These are phyloP conservation scores for Claviceps fusiformis DNA, from an alignment of 2,329 filamentous ascomycete species.

Conservation along the genomic window DNA sequence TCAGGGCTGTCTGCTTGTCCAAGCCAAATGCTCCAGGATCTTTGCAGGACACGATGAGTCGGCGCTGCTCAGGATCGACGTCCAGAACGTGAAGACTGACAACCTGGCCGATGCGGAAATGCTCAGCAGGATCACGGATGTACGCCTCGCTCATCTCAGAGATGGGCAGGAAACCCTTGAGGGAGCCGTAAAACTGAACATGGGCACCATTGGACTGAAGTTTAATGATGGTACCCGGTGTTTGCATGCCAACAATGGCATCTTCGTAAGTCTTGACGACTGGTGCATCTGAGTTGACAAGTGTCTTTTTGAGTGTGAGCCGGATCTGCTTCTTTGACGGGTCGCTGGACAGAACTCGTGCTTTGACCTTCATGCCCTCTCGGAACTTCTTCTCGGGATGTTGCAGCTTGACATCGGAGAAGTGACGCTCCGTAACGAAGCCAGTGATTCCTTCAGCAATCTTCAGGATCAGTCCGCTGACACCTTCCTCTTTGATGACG, in stretches of 20 bases:
- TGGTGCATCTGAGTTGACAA: conserved; percentile 78
- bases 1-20: conserved; percentile 64
- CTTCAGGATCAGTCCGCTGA: conserved; percentile 69
- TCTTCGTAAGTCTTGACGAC: conserved; percentile 67
- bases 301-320: conserved; percentile 84
- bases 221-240: conserved; percentile 77
- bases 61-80: conserved; percentile 55
- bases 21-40: conserved; percentile 65
- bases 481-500: conserved; percentile 61
- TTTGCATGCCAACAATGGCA: conserved; percentile 60
- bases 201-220: conserved; percentile 67
- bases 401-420: conserved; percentile 76
- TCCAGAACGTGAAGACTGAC: conserved; percentile 81
- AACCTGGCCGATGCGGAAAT: conserved; percentile 84
- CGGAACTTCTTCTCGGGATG: conserved; percentile 95
- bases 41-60: conserved; percentile 84
- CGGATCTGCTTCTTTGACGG: conserved; percentile 63
- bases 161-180: conserved; percentile 79
- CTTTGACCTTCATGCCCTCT: conserved; percentile 72
- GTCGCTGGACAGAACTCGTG: conserved; percentile 72
- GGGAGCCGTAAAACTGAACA: conserved; percentile 77
- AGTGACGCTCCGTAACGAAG: conserved; percentile 76
- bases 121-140: conserved; percentile 75
- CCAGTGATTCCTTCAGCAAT: conserved; percentile 78
- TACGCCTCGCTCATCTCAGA: conserved; percentile 97